Evolutionary conservation across 2,329 filamentous ascomycete species (phyloP), one percentile per base, ranked within the genome.

Genomic region (Nigrospora oryzae): DNA sequence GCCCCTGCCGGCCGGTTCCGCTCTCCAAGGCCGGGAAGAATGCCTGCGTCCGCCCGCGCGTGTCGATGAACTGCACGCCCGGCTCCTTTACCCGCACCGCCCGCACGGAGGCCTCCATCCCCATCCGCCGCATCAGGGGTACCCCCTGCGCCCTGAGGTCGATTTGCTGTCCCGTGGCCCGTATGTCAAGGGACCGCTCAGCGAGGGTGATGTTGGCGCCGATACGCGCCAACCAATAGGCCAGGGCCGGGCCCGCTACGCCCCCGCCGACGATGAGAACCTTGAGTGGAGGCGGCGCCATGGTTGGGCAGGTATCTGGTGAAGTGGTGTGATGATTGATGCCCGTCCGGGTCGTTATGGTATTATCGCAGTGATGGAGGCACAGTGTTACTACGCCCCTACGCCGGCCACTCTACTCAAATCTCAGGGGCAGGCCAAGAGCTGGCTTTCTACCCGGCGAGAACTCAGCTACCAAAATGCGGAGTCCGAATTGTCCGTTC

Each of bases 1-100:
- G 57, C 10, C 59, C 60, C 52, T 75, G 70, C 28, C 51, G 53
- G 0, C 69, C 67, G 43, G 65, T 59, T 3, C 67, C 70, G 0
- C 67, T 57, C 42, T 62, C 60, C 50, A 69, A 67, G 31, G 60
- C 60, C 17, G 55, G 53, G 37, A 74, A 63, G 5, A 56, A 59
- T 13, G 69, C 75, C 36, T 58, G 56, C 3, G 53, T 44, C 1
- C 53, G 57, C 44, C 70, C 68, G 1, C 57, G 47, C 0, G 4
- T 19, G 31, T 31, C 35, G 31, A 30, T 30, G 48, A 46, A 51
- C 77, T 64, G 28, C 78, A 63, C 70, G 2, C 54, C 51, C 17
- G 57, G 63, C n/a, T 48, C 55, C 7, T 63, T 62, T 10, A 74
- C 53, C 0, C 53, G 53, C 1, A 57, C 54, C n/a, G 47, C 50